Percentiles rank a stretch among this genome's conserved stretches.
Conservation (phyloP, 441 rosid species). For the Geranium incanum region DNA sequence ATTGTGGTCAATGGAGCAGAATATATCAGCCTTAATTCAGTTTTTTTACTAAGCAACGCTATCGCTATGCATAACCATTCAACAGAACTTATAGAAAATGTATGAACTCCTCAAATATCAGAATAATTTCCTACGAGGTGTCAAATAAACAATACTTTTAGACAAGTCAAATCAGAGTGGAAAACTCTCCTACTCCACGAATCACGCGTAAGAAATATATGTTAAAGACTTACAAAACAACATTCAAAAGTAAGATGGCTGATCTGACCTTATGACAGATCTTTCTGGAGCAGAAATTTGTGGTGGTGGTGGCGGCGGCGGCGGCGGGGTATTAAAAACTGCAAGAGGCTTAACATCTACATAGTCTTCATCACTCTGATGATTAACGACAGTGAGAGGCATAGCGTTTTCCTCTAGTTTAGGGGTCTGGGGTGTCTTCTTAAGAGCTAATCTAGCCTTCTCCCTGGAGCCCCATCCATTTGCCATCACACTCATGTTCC, state of each 20-base stretch:
- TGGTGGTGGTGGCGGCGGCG: conserved; percentile 20
- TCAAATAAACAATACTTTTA: neutral
- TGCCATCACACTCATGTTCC: conserved; percentile 92
- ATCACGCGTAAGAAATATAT: neutral
- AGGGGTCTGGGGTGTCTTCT: conserved; percentile 41
- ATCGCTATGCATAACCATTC: neutral
- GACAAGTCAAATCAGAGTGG: neutral
- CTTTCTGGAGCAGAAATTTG: conserved; percentile 44
- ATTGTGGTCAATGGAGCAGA: too few species aligned
- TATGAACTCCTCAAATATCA: neutral
- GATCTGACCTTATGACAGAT: conserved; percentile 60
- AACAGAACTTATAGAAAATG: neutral
- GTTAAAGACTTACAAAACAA: neutral
- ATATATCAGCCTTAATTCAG: neutral
- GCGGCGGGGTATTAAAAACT: conserved; percentile 35
- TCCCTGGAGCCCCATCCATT: conserved; percentile 90
- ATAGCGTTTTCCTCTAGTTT: conserved; percentile 52
- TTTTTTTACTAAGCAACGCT: neutral
- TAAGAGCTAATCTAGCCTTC: conserved; percentile 60
- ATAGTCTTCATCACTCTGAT: conserved; percentile 63
- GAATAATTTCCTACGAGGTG: neutral
- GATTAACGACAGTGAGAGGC: conserved; percentile 26
- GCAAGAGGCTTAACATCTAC: conserved; percentile 47
- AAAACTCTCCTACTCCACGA: neutral
- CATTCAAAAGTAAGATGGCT: conserved; percentile 9